Evolutionary conservation across 129 eudicot genomes (phyloP), one percentile per base, ranked within the genome.

Genomic region (Ambrosia trifida): DNA sequence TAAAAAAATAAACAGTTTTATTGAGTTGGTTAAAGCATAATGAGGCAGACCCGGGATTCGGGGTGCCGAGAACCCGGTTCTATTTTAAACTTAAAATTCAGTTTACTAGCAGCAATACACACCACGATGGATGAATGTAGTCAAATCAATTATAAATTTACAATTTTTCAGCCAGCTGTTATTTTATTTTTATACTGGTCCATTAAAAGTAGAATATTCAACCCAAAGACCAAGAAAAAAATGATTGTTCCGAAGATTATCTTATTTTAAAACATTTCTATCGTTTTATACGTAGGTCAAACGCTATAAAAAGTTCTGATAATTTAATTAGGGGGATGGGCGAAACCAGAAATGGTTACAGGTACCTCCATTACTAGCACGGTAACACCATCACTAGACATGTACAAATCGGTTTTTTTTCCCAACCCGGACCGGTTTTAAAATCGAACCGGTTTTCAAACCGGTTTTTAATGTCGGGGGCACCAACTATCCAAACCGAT

Each of bases 41-140:
- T 60, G 58, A 60, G 72, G 81, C 72, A 70, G 77, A 78, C 81
- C 81, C 81, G 77, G 60, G 81, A 77, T 77, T 77, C 77, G 59
- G 77, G 81, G 77, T 61, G 72, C 81, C 11, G 41, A 68, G 44
- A 57, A 68, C 69, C 80, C 69, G 65, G 35, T 47, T 77, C 9
- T 46, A 12, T 41, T 69, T 44, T 62, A 61, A 62, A 70, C 58
- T 33, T 28, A 49, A 35, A 56, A 9, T 44, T 72, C 43, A 30
- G 76, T 62, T 41, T 19, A 51, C 33, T 61, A 44, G 76, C 17
- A 68, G 76, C 17, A 68, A 50, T 69, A 24, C 14, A 3, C 44
- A 69, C 54, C 64, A 46, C 66, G 65, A 77, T 69, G 66, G 66
- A 77, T 77, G 81, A 70, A 70, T 70, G 76, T 78, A 41, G 79